Base-by-base conservation (phyloP, 2,329 filamentous ascomycete species). In the Beauveria medogensis region DNA sequence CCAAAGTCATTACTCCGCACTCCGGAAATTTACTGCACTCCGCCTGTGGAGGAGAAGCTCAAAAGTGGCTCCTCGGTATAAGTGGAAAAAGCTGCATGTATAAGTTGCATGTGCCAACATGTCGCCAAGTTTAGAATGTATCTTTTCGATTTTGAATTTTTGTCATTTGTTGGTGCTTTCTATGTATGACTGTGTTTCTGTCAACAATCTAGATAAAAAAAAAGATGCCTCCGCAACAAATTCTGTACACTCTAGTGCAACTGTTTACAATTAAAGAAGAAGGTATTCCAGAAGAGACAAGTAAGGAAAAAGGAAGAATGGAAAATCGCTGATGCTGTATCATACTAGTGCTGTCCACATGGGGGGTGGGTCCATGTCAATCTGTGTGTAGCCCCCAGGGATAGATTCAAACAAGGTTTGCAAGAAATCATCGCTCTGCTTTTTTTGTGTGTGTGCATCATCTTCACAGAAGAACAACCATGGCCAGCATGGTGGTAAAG, bases 401-500 rank as follows among this genome's bases (percentile, higher is more conserved):
- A 34, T 34, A 9, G 30, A 34, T 34, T 18, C 34, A 20, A 58
- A 28, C 12, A 57, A 22, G 22, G 4, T 37, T 24, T 50, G 14
- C 37, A 56, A 44, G 41, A 55, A 55, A 55, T 28, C 16, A 56
- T 34, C 24, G 5, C 9, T 41, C 24, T 47, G 26, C 18, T 52
- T 14, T 20, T 30, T 2, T 55, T 34, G 34, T 41, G n/a, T 7
- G 7, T 47, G 16, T 20, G 7, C 22, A 5, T 47, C 50, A 22
- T 26, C 52, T 50, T 55, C 30, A 60, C 59, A 60, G 44, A 55
- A 60, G 43, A 44, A 55, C 30, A 51, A 41, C 52, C 59, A 60
- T 60, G 59, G 44, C 59, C 59, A 60, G 52, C 59, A 60, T 50
- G 59, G 59, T 55, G 24, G 44, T 50, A 16, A 48, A 28, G n/a